phyloP scores from a whole-genome alignment of 306 rosid genomes.

The Luffa acutangula region DNA sequence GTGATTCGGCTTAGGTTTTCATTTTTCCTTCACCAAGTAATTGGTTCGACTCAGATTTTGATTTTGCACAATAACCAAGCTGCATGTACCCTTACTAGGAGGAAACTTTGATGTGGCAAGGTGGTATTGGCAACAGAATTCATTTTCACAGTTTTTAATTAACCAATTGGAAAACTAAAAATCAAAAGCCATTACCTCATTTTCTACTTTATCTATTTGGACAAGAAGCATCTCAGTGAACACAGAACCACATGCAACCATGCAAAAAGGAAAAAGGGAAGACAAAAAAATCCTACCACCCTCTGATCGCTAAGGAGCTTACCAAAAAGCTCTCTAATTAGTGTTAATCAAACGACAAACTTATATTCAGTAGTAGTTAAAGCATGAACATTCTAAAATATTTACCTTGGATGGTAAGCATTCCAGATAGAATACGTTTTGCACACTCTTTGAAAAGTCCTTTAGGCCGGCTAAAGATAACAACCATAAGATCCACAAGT shows the following conservation, averaged over 20 bases:
- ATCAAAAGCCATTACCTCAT: background rate
- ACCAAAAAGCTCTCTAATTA: background rate
- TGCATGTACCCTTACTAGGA: no score
- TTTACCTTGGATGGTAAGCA: constrained; percentile 57
- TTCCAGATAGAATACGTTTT: constrained; percentile 83
- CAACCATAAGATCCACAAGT: constrained; percentile 75
- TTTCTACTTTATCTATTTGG: background rate
- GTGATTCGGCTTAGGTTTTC: no score
- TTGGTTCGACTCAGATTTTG: no score
- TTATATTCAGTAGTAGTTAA: background rate
- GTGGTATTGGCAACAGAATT: no score
- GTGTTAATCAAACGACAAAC: background rate
- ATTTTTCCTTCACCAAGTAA: no score
- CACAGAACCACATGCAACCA: background rate
- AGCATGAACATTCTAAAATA: background rate
- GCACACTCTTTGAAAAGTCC: constrained; percentile 93
- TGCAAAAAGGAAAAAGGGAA: background rate
- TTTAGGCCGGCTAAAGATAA: constrained; percentile 82
- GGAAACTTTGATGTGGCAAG: no score
- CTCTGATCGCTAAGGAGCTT: no score
- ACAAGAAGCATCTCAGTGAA: background rate
- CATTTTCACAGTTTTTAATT: no score
- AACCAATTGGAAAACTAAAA: no score
- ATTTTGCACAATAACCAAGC: no score
- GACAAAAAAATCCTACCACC: background rate